Evolutionary conservation across 305 asterid genomes (phyloP).

Genomic region (Rubia tinctorum): DNA sequence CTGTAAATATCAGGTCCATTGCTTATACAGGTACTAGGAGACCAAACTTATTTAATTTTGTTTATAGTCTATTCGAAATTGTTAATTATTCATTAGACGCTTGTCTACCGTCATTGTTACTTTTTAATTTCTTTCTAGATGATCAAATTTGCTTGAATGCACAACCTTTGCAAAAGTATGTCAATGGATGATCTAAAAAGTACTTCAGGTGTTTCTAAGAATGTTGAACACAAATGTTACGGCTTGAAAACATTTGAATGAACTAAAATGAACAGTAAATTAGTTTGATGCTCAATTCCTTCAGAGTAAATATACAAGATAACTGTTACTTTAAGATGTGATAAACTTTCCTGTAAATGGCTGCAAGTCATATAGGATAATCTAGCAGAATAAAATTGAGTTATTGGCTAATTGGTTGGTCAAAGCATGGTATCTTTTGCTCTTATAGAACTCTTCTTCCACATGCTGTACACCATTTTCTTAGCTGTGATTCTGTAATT

Average conservation of each 20-base stretch:
- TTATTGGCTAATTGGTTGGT: neutral
- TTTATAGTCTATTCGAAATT: neutral
- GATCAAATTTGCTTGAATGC: neutral
- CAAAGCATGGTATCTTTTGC: neutral
- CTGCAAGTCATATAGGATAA: neutral
- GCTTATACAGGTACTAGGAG: neutral
- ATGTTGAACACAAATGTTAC: neutral
- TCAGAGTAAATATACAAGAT: neutral
- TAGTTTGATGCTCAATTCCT: neutral
- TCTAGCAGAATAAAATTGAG: neutral
- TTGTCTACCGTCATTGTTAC: neutral
- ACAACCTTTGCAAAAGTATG: neutral
- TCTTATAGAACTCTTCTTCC: neutral
- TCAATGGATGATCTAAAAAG: slow-evolving; percentile 1
- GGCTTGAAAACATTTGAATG: neutral
- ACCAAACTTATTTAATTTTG: neutral
- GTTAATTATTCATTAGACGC: neutral
- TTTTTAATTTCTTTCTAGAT: neutral
- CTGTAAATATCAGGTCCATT: neutral
- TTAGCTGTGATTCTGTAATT: neutral
- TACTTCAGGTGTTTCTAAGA: neutral
- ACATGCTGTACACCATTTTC: neutral
- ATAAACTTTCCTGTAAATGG: neutral
- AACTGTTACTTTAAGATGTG: neutral
- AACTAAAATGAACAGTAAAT: neutral